These are phyloP conservation scores for Amanita molliuscula DNA, from an alignment of 768 basidiomycete species.

Conservation along the genomic window DNA sequence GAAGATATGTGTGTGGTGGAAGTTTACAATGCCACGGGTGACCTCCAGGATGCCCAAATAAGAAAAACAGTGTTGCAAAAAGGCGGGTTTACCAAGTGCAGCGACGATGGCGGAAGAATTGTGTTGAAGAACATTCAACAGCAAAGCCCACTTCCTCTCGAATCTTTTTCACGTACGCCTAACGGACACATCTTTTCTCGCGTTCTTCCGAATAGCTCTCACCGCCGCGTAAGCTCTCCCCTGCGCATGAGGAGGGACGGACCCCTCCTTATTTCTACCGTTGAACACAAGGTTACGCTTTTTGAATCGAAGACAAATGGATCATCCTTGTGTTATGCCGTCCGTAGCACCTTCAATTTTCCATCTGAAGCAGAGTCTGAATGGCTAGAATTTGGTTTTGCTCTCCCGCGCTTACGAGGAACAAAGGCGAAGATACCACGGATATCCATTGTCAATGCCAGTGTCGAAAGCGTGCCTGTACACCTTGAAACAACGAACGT, in stretches of 20 bases:
- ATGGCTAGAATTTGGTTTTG: slow-evolving; percentile 71
- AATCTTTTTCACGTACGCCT: slow-evolving; percentile 25
- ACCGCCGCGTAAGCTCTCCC: slow-evolving; percentile 15
- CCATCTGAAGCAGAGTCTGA: slow-evolving; percentile 53
- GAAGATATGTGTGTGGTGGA: slow-evolving; percentile 40
- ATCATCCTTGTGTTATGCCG: slow-evolving; percentile 43
- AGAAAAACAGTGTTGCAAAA: slow-evolving; percentile 55
- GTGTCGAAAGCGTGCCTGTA: slow-evolving; percentile 56
- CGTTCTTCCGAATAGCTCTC: slow-evolving; percentile 16
- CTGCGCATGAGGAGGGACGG: slow-evolving; percentile 36
- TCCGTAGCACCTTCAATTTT: slow-evolving; percentile 44
- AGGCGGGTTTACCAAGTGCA: slow-evolving; percentile 48
- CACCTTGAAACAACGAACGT: slow-evolving; percentile 44
- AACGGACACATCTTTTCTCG: slow-evolving; percentile 19
- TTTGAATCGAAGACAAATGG: slow-evolving; percentile 22
- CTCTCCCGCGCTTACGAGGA: slow-evolving; percentile 11
- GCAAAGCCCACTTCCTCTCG: slow-evolving; percentile 6
- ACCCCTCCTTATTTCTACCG: slow-evolving; percentile 51
- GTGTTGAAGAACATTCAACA: slow-evolving; percentile 30
- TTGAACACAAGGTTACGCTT: slow-evolving; percentile 42
- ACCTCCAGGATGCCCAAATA: slow-evolving; percentile 48
- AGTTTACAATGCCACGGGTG: slow-evolving; percentile 49
- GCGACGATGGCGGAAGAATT: slow-evolving; percentile 51
- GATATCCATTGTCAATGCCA: slow-evolving; percentile 39
- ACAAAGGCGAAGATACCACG: slow-evolving; percentile 24